These are phyloP conservation scores for Steccherinum ochraceum DNA, from an alignment of 768 basidiomycete species.

Conservation along the genomic window DNA sequence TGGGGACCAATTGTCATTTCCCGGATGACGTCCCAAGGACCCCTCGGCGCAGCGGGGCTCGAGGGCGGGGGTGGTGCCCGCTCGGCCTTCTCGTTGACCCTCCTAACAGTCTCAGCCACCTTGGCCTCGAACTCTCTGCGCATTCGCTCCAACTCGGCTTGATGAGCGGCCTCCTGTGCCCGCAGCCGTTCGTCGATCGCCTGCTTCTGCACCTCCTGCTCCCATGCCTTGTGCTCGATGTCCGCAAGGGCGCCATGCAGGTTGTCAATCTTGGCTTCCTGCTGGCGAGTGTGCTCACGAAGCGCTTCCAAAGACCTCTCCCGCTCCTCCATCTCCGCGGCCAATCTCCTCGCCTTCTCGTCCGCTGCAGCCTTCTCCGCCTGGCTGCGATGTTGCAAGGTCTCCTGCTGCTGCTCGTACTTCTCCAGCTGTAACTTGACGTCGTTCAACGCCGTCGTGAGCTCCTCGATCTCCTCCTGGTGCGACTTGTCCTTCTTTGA, in stretches of 20 bases:
- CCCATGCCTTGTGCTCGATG: slow-evolving; percentile 16
- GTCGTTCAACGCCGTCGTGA: slow-evolving; percentile 3
- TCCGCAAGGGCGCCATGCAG: slow-evolving; percentile 3
- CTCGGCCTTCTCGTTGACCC: neutral
- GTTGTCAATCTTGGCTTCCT: slow-evolving; percentile 23
- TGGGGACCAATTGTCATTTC: neutral
- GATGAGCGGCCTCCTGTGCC: neutral
- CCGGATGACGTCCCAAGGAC: neutral
- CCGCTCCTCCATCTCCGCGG: slow-evolving; percentile 7
- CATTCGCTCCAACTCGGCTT: slow-evolving; percentile 7
- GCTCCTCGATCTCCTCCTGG: slow-evolving; percentile 8
- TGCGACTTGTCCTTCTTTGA: slow-evolving; percentile 9
- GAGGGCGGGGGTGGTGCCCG: neutral
- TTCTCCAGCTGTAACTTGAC: slow-evolving; percentile 7
- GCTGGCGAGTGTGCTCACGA: slow-evolving; percentile 7
- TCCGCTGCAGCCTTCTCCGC: slow-evolving; percentile 27
- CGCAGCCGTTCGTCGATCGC: slow-evolving; percentile 19
- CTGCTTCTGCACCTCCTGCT: slow-evolving; percentile 33
- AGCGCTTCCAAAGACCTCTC: slow-evolving; percentile 2
- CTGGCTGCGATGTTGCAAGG: slow-evolving; percentile 28
- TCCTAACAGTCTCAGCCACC: neutral
- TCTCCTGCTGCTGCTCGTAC: slow-evolving; percentile 3
- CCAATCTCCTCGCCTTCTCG: slow-evolving; percentile 6
- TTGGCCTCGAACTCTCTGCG: slow-evolving; percentile 8
- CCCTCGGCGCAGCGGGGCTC: neutral